Evolutionary conservation across 306 rosid species (phyloP), one percentile per base, ranked within the genome.

Genomic region (Medicago lupulina): DNA sequence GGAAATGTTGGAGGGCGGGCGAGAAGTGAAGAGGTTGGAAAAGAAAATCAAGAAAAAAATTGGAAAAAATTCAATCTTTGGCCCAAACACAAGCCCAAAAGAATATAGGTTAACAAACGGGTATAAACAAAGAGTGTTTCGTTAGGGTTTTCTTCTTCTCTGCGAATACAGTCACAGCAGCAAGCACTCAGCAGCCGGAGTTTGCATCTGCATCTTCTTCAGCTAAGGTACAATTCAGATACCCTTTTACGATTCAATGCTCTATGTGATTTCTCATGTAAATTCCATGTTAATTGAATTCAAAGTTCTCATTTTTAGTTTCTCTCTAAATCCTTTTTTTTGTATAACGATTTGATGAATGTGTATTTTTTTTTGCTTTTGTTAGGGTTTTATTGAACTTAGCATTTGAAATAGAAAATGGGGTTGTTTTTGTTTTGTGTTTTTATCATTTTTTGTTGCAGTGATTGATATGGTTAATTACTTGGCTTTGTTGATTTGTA

Each of bases 251-350:
- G 8, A 19, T 80, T 18, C 12, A 11, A 51, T 6, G 11, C 17
- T 19, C 9, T 55, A 66, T 69, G 3, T 15, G 16, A 25, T 15
- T 10, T 64, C 8, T n/a, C 14, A 3, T 7, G 34, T 12, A 4
- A 10, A 51, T 38, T 78, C 76, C 9, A 14, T 51, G n/a, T 3
- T 53, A 4, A 14, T 38, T 43, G 7, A 2, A 51, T 28, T 21
- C 2, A 36, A 78, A 64, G 63, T 78, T 70, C 15, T 28, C 12
- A 12, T 55, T 74, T 75, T 31, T 46, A 41, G 67, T 21, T 75
- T 83, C 19, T 49, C n/a, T 55, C 61, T n/a, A 1, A 12, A 31
- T 1, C 14, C 0, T 46, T n/a, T 38, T 38, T 7, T 16, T 16
- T 53, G 50, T 49, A 6, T 9, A 9, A 36, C 69, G 47, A 4